These are phyloP conservation scores for Cardiospermum halicacabum DNA, from an alignment of 345 rosid species.

Conservation along the genomic window DNA sequence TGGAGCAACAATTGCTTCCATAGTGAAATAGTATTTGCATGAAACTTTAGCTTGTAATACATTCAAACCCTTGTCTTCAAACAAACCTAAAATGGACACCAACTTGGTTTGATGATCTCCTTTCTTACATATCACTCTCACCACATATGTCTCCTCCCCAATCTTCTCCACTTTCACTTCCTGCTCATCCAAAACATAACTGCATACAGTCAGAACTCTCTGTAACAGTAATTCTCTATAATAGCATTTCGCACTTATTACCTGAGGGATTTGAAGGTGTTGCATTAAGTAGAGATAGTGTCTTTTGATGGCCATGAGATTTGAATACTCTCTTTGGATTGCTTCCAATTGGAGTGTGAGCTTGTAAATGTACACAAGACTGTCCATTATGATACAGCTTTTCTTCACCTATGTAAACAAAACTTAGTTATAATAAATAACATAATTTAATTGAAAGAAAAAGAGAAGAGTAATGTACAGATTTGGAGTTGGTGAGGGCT, in stretches of 20 bases:
- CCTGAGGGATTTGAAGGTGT: conserved; percentile 42
- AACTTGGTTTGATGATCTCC: conserved; percentile 37
- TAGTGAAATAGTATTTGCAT: conserved; percentile 35
- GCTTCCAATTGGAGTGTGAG: conserved; percentile 60
- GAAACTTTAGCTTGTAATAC: conserved; percentile 58
- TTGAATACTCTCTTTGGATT: conserved; percentile 34
- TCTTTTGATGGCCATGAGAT: conserved; percentile 36
- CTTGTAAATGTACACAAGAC: conserved; percentile 44
- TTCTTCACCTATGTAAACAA: conserved; percentile 37
- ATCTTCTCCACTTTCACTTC: conserved; percentile 64
- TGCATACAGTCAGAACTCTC: not conserved
- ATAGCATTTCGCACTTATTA: no score
- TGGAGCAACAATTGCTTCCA: conserved; percentile 69
- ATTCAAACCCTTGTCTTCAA: conserved; percentile 59
- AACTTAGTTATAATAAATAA: not conserved
- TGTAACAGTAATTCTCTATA: no score
- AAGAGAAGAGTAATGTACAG: conserved; percentile 23
- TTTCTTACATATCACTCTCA: conserved; percentile 43
- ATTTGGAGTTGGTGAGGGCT: conserved; percentile 41
- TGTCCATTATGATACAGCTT: conserved; percentile 35
- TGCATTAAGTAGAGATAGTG: conserved; percentile 30
- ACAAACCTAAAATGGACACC: conserved; percentile 55
- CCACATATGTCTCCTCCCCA: conserved; percentile 39
- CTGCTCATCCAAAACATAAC: conserved; percentile 22
- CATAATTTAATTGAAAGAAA: not conserved